A percentile compares a stretch with the other conserved stretches of the same genome.
Conservation (phyloP, 176 grass and related monocot species). For the Pontederia crassipes region DNA sequence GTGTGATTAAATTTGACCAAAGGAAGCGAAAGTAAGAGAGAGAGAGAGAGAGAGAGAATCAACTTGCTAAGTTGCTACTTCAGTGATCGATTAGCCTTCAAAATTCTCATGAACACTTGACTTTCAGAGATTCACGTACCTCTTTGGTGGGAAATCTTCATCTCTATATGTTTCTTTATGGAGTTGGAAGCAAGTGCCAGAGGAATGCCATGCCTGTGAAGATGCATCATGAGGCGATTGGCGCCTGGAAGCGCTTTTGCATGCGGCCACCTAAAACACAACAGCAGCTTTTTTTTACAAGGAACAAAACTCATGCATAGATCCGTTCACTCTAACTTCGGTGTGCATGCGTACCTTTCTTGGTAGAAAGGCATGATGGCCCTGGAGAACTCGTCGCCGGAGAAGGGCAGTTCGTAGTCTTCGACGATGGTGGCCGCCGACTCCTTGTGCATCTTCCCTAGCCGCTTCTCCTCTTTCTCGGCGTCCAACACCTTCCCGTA, state of each 20-base stretch:
- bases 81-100: background rate
- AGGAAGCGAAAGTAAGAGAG: background rate
- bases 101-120: background rate
- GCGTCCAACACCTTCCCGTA: constrained; percentile 57
- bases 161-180: constrained; percentile 53
- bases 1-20: background rate
- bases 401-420: constrained; percentile 62
- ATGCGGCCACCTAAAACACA: constrained; percentile 47
- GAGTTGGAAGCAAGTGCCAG: constrained; percentile 88
- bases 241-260: constrained; percentile 62
- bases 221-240: constrained; percentile 62
- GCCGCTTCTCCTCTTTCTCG: constrained; percentile 44
- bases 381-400: constrained; percentile 47
- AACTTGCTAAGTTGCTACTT: background rate
- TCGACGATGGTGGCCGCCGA: constrained; percentile 52
- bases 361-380: constrained; percentile 62
- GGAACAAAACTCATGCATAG: background rate
- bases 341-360: constrained; percentile 33
- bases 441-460: constrained; percentile 70
- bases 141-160: constrained; percentile 43
- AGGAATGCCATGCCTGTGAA: constrained; percentile 52
- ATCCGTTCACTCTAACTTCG: too few relatives aligned
- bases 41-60: background rate
- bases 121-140: constrained; percentile 19
- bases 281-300: background rate